A percentile compares a stretch with the other conserved stretches of the same genome.
These are phyloP conservation scores for Leishmania tarentolae DNA, from an alignment of 208 protist species.

Conservation along the genomic window DNA sequence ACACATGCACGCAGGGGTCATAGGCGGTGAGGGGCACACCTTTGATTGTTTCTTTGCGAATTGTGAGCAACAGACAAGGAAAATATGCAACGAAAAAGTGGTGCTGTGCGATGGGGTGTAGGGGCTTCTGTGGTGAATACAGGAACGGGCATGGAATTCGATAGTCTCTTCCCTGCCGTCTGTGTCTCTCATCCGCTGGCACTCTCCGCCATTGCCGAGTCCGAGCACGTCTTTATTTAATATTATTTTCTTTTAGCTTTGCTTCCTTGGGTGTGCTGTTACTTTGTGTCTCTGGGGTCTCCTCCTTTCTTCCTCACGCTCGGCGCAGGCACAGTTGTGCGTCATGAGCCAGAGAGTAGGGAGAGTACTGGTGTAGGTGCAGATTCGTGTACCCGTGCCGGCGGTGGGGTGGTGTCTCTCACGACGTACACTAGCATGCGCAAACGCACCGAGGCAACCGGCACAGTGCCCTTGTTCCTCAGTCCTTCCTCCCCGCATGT, in stretches of 20 bases:
- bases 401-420: background rate
- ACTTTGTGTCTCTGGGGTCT: background rate
- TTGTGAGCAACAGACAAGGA: background rate
- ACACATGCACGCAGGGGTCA: background rate
- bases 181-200: background rate
- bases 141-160: background rate
- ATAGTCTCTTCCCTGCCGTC: background rate
- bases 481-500: background rate
- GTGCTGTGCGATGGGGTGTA: background rate
- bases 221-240: background rate
- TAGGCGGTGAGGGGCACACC: background rate
- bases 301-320: background rate
- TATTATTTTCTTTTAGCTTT: background rate
- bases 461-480: background rate
- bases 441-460: background rate
- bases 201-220: background rate
- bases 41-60: background rate
- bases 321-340: background rate
- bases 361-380: background rate
- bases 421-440: background rate
- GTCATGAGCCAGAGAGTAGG: background rate
- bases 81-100: background rate
- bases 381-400: background rate
- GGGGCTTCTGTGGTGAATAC: background rate
- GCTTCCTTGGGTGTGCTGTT: slow-evolving; percentile 1